phyloP scores from a whole-genome alignment of 2,329 filamentous ascomycete species.

The Microsporum ferrugineum region DNA sequence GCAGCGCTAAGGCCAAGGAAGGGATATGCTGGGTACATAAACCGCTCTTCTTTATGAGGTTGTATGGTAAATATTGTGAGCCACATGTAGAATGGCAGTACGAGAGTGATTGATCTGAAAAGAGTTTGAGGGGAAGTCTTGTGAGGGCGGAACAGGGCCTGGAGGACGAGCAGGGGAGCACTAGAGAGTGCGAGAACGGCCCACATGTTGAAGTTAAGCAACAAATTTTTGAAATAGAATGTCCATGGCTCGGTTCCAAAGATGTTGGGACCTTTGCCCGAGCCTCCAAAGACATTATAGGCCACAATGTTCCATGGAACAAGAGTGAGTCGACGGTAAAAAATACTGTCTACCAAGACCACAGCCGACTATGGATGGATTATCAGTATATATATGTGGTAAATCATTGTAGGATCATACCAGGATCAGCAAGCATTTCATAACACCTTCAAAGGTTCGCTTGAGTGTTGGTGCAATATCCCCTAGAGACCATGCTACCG shows the following conservation, averaged over 20 bases:
- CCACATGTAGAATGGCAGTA: slow-evolving; percentile 89
- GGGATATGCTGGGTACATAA: slow-evolving; percentile 96
- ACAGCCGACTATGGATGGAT: slow-evolving; percentile 50
- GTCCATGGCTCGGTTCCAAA: slow-evolving; percentile 96
- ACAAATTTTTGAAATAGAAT: slow-evolving; percentile 84
- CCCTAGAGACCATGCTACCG: slow-evolving; percentile 44
- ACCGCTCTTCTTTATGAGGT: slow-evolving; percentile 94
- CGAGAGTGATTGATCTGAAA: slow-evolving; percentile 64
- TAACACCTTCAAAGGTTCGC: slow-evolving; percentile 55
- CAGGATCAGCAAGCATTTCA: slow-evolving; percentile 56
- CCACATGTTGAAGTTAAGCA: slow-evolving; percentile 94
- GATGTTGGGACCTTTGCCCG: slow-evolving; percentile 69
- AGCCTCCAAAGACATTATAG: slow-evolving; percentile 84
- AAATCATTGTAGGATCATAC: slow-evolving; percentile 36
- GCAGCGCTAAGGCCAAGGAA: slow-evolving; percentile 82
- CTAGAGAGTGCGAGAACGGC: slow-evolving; percentile 66
- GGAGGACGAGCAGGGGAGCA: slow-evolving; percentile 62
- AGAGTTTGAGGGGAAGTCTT: slow-evolving; percentile 55
- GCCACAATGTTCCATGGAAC: slow-evolving; percentile 88
- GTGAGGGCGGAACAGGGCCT: slow-evolving; percentile 54
- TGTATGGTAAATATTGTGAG: slow-evolving; percentile 80
- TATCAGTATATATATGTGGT: not conserved
- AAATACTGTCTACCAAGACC: slow-evolving; percentile 63
- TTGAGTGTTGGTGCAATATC: slow-evolving; percentile 49
- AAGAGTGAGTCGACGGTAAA: slow-evolving; percentile 66